Conservation (phyloP, 148 eudicot genomes). For the Fallopia convolvulus region DNA sequence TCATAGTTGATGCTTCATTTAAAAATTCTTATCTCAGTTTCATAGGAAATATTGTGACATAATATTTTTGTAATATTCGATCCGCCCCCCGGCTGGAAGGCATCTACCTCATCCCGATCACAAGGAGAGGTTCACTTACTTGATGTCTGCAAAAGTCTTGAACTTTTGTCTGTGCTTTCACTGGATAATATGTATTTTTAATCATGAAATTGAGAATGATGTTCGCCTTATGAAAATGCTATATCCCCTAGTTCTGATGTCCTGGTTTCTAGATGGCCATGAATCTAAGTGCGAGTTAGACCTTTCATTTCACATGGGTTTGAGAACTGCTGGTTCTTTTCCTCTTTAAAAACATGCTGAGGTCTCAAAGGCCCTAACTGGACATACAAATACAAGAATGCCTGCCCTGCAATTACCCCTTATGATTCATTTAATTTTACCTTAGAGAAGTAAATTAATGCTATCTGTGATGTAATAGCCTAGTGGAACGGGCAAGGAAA, state of each 20-base stretch:
- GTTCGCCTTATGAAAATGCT: not conserved
- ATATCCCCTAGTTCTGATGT: not conserved
- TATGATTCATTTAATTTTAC: not conserved
- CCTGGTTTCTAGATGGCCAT: not conserved
- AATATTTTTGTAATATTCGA: no score
- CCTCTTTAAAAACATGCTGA: not conserved
- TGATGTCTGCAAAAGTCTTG: not conserved
- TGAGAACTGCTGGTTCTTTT: not conserved
- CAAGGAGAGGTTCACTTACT: no score
- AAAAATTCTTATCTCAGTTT: not conserved
- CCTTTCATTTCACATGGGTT: not conserved
- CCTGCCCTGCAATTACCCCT: not conserved
- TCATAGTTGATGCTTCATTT: no score
- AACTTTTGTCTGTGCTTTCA: not conserved
- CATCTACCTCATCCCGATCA: no score
- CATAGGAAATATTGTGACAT: no score
- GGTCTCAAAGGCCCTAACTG: not conserved
- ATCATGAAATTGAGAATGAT: not conserved
- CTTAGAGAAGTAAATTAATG: not conserved
- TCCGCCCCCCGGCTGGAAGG: no score
- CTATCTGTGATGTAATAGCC: conserved; percentile 33
- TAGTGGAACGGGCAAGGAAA: conserved; percentile 66
- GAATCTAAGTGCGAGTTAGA: not conserved
- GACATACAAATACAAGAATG: not conserved
- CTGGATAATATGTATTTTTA: not conserved